A percentile compares a stretch with the other conserved stretches of the same genome.
These are phyloP conservation scores for Micromonas commoda DNA, from an alignment of 139 green algal species.

Conservation along the genomic window DNA sequence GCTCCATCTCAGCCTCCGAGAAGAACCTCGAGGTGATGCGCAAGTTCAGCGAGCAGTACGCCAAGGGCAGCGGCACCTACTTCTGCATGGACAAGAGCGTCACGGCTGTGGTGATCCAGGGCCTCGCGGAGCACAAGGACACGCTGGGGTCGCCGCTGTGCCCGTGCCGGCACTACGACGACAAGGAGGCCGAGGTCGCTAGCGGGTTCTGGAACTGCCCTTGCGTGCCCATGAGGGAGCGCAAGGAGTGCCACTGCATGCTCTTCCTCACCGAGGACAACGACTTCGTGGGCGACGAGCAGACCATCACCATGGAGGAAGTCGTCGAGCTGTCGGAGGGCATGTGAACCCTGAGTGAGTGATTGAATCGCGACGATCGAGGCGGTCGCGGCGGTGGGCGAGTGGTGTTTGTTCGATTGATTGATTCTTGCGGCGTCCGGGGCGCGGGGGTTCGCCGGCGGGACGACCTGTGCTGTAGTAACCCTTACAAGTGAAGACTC, in stretches of 20 bases:
- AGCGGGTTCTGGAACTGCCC: conserved; percentile 99
- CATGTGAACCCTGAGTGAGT: conserved; percentile 15
- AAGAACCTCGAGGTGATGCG: conserved; percentile 85
- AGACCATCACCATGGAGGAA: conserved; percentile 39
- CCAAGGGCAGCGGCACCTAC: conserved; percentile 84
- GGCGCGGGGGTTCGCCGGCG: no score
- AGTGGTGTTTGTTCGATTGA: conserved; percentile 15
- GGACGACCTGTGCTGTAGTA: no score
- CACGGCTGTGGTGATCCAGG: conserved; percentile 95
- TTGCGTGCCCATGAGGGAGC: conserved; percentile 91
- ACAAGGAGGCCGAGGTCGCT: conserved; percentile 88
- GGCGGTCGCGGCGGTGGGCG: background rate
- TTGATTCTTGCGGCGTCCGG: background rate
- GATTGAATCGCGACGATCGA: background rate
- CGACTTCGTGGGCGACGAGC: conserved; percentile 85
- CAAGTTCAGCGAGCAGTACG: conserved; percentile 98
- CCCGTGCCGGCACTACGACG: conserved; percentile 92
- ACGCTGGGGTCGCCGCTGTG: conserved; percentile 89
- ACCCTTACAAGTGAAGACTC: no score
- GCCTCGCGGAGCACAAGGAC: conserved; percentile 97
- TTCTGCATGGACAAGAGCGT: conserved; percentile 98
- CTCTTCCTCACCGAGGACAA: conserved; percentile 97
- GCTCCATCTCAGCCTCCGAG: background rate
- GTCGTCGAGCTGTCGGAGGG: conserved; percentile 23
- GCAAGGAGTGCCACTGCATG: conserved; percentile 99